Evolutionary conservation across 1,284 basidiomycete species (phyloP).

Genomic region (Afroboletus lepidellus): DNA sequence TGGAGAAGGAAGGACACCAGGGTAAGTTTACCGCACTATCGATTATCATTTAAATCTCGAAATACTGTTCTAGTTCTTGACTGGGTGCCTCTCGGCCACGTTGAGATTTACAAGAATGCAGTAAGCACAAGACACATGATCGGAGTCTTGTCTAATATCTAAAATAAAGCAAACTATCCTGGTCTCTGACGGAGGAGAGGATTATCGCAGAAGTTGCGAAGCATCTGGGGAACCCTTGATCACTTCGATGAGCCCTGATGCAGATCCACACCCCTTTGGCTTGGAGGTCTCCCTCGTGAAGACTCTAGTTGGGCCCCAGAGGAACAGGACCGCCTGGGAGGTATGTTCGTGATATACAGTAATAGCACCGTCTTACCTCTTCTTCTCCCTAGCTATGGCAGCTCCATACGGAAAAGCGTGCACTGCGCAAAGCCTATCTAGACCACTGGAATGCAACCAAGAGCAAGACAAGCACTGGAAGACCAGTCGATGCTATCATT

Average conservation of each 20-base stretch:
- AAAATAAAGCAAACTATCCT: conserved; percentile 17
- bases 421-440: conserved; percentile 51
- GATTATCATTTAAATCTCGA: neutral
- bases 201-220: conserved; percentile 41
- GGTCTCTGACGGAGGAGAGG: conserved; percentile 39
- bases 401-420: conserved; percentile 46
- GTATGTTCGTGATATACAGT: conserved; percentile 7
- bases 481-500: conserved; percentile 67
- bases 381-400: conserved; percentile 50
- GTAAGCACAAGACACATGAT: conserved; percentile 24
- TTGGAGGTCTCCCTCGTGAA: conserved; percentile 24
- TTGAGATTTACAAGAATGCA: conserved; percentile 37
- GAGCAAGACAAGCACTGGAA: conserved; percentile 51
- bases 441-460: conserved; percentile 58
- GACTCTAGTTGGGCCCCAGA: conserved; percentile 24
- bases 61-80: conserved; percentile 33
- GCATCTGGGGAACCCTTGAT: conserved; percentile 53
- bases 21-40: conserved; percentile 35
- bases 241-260: conserved; percentile 44
- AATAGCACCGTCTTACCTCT: conserved; percentile 17
- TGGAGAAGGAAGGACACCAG: conserved; percentile 68
- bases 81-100: conserved; percentile 46
- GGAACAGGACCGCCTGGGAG: conserved; percentile 25
- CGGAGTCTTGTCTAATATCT: neutral
- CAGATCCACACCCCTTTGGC: conserved; percentile 28